phyloP scores from a whole-genome alignment of 1,284 basidiomycete species.

The Cystobasidium slooffiae region DNA sequence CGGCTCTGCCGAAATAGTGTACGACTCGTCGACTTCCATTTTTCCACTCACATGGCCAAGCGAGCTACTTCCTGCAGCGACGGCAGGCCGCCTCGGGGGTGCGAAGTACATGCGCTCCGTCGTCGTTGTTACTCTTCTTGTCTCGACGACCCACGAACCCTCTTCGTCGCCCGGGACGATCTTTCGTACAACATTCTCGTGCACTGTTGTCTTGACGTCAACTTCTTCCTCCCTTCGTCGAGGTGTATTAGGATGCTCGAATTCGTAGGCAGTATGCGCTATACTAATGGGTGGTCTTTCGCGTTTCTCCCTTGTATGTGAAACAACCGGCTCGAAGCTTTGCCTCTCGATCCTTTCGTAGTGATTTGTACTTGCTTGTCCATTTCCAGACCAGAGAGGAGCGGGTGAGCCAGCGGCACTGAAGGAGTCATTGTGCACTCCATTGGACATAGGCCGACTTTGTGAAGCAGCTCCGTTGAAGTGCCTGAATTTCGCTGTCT shows the following conservation, averaged over 20 bases:
- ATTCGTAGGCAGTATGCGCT: conserved; percentile 12
- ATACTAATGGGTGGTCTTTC: conserved; percentile 20
- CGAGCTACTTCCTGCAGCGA: neutral
- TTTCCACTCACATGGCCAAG: neutral
- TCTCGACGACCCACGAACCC: conserved; percentile 48
- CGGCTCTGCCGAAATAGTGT: neutral
- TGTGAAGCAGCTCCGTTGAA: neutral
- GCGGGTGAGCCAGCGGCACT: conserved; percentile 8
- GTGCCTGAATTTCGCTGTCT: conserved; percentile 24
- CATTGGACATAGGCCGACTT: neutral
- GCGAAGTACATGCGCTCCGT: conserved; percentile 48
- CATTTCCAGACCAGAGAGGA: neutral
- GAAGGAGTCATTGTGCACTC: neutral
- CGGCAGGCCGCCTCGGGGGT: conserved; percentile 1
- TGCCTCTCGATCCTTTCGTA: conserved; percentile 14
- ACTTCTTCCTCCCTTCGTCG: conserved; percentile 31
- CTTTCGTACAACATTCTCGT: conserved; percentile 46
- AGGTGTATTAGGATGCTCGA: conserved; percentile 28
- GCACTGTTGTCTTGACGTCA: conserved; percentile 45
- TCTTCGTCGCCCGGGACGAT: conserved; percentile 41
- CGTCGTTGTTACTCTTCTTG: conserved; percentile 46
- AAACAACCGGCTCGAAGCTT: conserved; percentile 8
- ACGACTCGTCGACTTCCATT: conserved; percentile 12
- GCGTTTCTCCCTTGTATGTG: conserved; percentile 4
- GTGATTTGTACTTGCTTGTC: neutral